phyloP scores from a whole-genome alignment of 768 basidiomycete species.

The Crepidotus variabilis region DNA sequence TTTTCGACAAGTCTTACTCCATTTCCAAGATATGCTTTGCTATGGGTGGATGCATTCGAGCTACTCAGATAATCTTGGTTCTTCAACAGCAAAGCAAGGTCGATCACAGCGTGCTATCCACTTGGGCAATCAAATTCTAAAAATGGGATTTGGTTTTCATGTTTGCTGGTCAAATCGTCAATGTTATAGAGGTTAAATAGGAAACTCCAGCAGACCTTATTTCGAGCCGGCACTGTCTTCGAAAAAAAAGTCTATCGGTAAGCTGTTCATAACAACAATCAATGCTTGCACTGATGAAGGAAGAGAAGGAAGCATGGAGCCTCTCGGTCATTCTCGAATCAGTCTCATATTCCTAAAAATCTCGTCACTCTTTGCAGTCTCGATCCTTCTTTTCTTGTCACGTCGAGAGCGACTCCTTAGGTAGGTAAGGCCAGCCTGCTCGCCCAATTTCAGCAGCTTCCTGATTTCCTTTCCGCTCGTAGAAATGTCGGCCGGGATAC shows the following conservation, averaged over 20 bases:
- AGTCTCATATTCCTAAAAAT: background rate
- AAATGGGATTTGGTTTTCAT: too few species aligned
- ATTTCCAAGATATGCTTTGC: conserved; percentile 13
- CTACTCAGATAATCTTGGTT: conserved; percentile 3
- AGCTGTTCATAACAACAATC: background rate
- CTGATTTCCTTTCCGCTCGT: conserved; percentile 62
- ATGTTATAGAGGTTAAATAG: too few species aligned
- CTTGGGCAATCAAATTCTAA: conserved; percentile 7
- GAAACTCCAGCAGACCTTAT: background rate
- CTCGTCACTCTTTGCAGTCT: background rate
- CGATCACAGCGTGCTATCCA: conserved; percentile 14
- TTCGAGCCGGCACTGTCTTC: background rate
- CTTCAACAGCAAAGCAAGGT: conserved; percentile 14
- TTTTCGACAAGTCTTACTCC: conserved; percentile 12
- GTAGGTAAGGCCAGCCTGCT: background rate
- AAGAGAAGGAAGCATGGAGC: background rate
- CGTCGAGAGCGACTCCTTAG: background rate
- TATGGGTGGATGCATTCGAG: conserved; percentile 8
- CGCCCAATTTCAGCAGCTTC: background rate
- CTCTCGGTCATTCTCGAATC: background rate
- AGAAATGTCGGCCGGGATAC: conserved; percentile 39
- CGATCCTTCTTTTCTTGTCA: background rate
- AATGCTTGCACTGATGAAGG: background rate
- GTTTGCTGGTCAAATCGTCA: conserved; percentile 8
- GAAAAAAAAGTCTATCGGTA: background rate